Base-by-base conservation (phyloP, 2,329 filamentous ascomycete species). In the Grosmannia huntii region DNA sequence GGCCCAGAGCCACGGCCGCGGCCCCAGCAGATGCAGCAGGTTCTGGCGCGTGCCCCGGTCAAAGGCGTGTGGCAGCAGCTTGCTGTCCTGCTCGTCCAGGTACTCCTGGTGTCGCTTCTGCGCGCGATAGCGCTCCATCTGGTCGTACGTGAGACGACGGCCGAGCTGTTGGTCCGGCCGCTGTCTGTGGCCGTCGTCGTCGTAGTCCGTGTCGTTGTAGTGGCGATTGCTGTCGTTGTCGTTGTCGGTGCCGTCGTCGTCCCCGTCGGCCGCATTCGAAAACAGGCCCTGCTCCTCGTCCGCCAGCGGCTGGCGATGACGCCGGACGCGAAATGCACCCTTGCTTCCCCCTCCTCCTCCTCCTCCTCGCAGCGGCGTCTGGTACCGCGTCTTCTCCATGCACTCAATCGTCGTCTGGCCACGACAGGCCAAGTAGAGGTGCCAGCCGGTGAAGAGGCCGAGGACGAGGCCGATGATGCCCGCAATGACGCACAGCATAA, bases 321-420 rank as follows among this genome's bases (percentile, higher is more conserved):
- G 92, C 80, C 51, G 36, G 36, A 12, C 36, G 36, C 11, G 36
- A 38, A 12, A 12, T 5, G 36, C 36, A 38, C 36, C 36, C 31
- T 33, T 33, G 31, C 31, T 7, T 4, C 28, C 7, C 28, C 28
- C 1, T 28, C 28, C 38, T 4, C 5, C 41, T 19, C 6, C 41
- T 5, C 19, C 41, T 5, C 38, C 84, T 59, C 86, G 81, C 60
- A 96, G 70, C 0, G 90, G 89, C 11, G 87, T 90, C 9, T 96
- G 80, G 71, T 99, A 99, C 58, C 94, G 82, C 2, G 92, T 97
- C 76, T 94, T 96, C 72, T 99, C 94, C 60, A 99, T 75, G 66
- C 87, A 95, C 70, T 99, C 94, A 60, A 99, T 96, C 3, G 94
- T 99, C 1, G 94, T 99, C 71, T 95, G 85, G 4, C 89, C 90